phyloP scores from a whole-genome alignment of 2,329 filamentous ascomycete genomes.

The Fusarium haematococcum region DNA sequence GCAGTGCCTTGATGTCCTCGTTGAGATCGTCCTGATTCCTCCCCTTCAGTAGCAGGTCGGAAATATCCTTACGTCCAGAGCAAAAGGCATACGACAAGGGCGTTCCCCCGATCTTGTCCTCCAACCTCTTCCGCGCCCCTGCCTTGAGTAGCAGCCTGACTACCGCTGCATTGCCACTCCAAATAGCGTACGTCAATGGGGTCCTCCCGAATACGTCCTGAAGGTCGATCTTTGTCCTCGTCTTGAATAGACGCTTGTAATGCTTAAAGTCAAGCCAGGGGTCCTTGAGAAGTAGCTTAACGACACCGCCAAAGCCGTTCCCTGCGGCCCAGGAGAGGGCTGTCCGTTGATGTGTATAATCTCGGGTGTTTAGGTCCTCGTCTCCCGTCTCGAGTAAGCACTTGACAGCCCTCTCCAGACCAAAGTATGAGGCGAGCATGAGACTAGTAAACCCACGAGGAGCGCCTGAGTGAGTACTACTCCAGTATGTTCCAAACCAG shows the following conservation, averaged over 20 bases:
- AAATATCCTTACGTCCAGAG: not conserved
- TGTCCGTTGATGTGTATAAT: not conserved
- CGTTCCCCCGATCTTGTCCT: constrained; percentile 6
- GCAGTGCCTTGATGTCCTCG: not conserved
- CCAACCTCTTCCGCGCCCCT: not conserved
- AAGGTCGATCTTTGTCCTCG: constrained; percentile 5
- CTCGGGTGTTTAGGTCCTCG: constrained; percentile 1
- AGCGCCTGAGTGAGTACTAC: not conserved
- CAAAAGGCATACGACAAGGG: constrained; percentile 11
- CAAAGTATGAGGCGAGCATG: constrained; percentile 5
- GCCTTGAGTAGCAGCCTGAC: constrained; percentile 9
- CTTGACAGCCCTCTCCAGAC: not conserved
- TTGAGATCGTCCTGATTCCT: not conserved
- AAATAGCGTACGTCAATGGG: constrained; percentile 16
- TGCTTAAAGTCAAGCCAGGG: not conserved
- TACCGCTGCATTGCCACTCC: constrained; percentile 5
- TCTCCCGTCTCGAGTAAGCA: not conserved
- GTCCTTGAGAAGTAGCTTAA: constrained; percentile 4
- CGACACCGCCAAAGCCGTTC: constrained; percentile 8
- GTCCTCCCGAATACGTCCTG: not conserved
- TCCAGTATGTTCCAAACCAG: constrained; percentile 9
- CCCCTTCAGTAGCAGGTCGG: not conserved
- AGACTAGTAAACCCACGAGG: not conserved
- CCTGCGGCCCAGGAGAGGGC: constrained; percentile 11
- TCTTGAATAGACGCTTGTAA: constrained; percentile 6